These are phyloP conservation scores for Saccharomycopsis sp. DNA, from an alignment of 805 yeast genomes.

Conservation along the genomic window DNA sequence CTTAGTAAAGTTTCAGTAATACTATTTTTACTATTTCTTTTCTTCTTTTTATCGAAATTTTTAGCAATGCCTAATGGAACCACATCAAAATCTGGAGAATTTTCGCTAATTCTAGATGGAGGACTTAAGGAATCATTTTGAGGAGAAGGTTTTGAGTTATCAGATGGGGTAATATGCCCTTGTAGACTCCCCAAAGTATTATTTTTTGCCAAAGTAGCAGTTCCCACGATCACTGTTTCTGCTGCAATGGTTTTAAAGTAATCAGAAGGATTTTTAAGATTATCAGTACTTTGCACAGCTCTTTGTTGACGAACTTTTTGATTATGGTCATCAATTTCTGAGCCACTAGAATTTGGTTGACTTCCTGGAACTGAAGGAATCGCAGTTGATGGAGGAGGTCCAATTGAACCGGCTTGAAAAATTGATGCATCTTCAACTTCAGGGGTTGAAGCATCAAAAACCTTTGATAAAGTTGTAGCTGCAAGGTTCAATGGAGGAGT, in stretches of 20 bases:
- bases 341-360: not conserved
- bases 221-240: not conserved
- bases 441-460: not conserved
- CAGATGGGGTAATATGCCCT: not conserved
- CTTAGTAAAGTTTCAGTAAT: not conserved
- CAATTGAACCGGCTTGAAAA: not conserved
- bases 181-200: not conserved
- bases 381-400: too few species aligned
- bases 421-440: not conserved
- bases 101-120: not conserved
- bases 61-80: slow-evolving; percentile 14
- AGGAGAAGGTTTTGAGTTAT: not conserved
- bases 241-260: too few species aligned
- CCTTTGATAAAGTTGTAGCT: not conserved
- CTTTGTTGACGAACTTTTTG: slow-evolving; percentile 1
- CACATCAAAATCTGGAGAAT: slow-evolving; percentile 12
- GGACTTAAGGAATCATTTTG: not conserved
- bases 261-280: too few species aligned
- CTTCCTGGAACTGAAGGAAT: not conserved
- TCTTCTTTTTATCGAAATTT: slow-evolving; percentile 9
- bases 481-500: slow-evolving; percentile 8
- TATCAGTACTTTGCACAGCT: not conserved
- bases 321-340: not conserved
- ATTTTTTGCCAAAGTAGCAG: not conserved
- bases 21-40: not conserved